Evolutionary conservation across 208 protist genomes (phyloP).

Genomic region (Endotrypanum monterogeii): DNA sequence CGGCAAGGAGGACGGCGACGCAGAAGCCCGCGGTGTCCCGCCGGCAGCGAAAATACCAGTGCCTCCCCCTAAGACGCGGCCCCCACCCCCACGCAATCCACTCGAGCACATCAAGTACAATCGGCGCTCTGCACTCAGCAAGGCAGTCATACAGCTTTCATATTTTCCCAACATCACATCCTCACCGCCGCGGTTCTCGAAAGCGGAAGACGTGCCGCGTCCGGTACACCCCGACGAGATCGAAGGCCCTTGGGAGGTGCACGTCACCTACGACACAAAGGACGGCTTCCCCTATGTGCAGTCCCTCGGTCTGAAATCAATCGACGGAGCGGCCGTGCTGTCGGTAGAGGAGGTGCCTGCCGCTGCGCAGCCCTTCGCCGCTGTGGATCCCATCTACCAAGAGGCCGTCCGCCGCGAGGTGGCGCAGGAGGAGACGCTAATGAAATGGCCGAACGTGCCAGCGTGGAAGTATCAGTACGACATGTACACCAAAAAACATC

Average conservation of each 20-base stretch:
- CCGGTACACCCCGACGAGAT: constrained; percentile 91
- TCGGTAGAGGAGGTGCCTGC: constrained; percentile 36
- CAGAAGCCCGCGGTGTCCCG: constrained; percentile 25
- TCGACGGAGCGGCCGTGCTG: constrained; percentile 75
- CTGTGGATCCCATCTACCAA: constrained; percentile 70
- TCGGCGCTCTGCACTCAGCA: constrained; percentile 58
- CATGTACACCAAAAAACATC: constrained; percentile 65
- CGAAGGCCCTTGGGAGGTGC: constrained; percentile 84
- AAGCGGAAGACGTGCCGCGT: constrained; percentile 56
- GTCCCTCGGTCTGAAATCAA: constrained; percentile 54
- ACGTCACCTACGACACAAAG: constrained; percentile 73
- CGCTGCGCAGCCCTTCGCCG: constrained; percentile 55
- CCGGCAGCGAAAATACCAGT: constrained; percentile 70
- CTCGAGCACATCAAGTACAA: constrained; percentile 80
- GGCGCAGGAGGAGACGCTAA: constrained; percentile 79
- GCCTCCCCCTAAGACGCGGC: constrained; percentile 50
- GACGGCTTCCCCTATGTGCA: constrained; percentile 74
- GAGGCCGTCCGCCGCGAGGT: constrained; percentile 71
- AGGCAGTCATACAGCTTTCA: constrained; percentile 73
- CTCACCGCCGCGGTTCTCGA: constrained; percentile 41
- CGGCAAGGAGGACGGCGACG: constrained; percentile 12
- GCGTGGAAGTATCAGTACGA: constrained; percentile 90
- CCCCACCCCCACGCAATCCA: constrained; percentile 53
- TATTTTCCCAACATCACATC: constrained; percentile 87
- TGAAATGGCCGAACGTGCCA: constrained; percentile 89